Evolutionary conservation across 192 early-diverging fungal species (phyloP).

Genomic region (Coemansia sp.): DNA sequence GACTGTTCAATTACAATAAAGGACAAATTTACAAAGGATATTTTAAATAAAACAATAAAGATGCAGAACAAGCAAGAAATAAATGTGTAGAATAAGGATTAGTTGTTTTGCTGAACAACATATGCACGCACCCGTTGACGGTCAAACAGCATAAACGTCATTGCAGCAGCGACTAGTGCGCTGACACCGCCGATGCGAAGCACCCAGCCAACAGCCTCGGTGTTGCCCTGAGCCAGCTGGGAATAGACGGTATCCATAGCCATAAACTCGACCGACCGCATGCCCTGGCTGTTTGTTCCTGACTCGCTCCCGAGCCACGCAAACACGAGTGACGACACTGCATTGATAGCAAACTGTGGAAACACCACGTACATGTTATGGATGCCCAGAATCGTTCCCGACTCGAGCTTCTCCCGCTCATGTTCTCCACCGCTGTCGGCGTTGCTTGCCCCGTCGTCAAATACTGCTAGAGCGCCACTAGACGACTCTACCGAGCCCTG

Average conservation of each 20-base stretch:
- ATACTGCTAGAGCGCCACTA: not conserved
- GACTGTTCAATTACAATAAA: not conserved
- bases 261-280: conserved; percentile 45
- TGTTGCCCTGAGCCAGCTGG: not conserved
- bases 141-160: conserved; percentile 47
- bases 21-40: not conserved
- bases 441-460: not conserved
- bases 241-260: conserved; percentile 23
- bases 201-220: conserved; percentile 35
- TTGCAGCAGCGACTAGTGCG: conserved; percentile 35
- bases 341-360: conserved; percentile 81
- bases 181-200: conserved; percentile 47
- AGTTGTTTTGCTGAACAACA: conserved; percentile 11
- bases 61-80: not conserved
- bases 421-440: not conserved
- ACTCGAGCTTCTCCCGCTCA: conserved; percentile 25
- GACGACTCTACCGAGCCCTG: not conserved
- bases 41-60: not conserved
- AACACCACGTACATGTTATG: conserved; percentile 97
- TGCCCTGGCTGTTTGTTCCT: not conserved
- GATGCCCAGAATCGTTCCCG: conserved; percentile 83
- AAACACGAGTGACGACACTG: conserved; percentile 45
- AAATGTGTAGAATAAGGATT: not conserved
- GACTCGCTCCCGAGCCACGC: conserved; percentile 33
- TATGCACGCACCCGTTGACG: conserved; percentile 36